Conservation (phyloP, 768 basidiomycete genomes). For the Suillus tomentosus region DNA sequence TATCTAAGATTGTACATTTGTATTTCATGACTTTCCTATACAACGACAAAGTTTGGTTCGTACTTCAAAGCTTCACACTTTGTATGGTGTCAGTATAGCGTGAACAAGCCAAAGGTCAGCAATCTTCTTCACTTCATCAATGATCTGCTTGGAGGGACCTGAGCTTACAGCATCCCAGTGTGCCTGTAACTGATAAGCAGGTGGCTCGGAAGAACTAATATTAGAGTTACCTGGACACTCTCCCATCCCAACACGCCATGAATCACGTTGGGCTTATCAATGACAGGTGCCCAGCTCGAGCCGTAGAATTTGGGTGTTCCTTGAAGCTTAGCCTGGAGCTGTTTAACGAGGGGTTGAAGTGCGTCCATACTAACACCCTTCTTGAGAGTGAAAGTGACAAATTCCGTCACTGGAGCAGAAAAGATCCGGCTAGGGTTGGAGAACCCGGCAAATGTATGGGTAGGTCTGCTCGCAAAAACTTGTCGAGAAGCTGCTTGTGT, state of each 20-base stretch:
- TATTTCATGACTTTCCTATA: not conserved
- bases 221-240: constrained; percentile 31
- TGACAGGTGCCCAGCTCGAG: constrained; percentile 30
- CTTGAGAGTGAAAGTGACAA: constrained; percentile 36
- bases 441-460: constrained; percentile 23
- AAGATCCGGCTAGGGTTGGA: constrained; percentile 22
- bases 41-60: not conserved
- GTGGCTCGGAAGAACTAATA: not conserved
- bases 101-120: constrained; percentile 36
- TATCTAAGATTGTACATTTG: not conserved
- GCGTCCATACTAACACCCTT: constrained; percentile 21
- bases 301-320: constrained; percentile 30
- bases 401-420: constrained; percentile 33
- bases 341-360: constrained; percentile 24
- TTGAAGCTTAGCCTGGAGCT: constrained; percentile 23
- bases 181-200: constrained; percentile 26
- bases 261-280: constrained; percentile 22
- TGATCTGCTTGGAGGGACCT: constrained; percentile 29
- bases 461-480: constrained; percentile 23
- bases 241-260: constrained; percentile 41
- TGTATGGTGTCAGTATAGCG: constrained; percentile 23
- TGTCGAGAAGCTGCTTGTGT: constrained; percentile 11
- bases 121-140: constrained; percentile 28
- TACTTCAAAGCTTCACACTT: constrained; percentile 7
- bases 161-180: constrained; percentile 35